These are phyloP conservation scores for Byssochlamys sp. DNA, from an alignment of 2,329 filamentous ascomycete species.

Conservation along the genomic window DNA sequence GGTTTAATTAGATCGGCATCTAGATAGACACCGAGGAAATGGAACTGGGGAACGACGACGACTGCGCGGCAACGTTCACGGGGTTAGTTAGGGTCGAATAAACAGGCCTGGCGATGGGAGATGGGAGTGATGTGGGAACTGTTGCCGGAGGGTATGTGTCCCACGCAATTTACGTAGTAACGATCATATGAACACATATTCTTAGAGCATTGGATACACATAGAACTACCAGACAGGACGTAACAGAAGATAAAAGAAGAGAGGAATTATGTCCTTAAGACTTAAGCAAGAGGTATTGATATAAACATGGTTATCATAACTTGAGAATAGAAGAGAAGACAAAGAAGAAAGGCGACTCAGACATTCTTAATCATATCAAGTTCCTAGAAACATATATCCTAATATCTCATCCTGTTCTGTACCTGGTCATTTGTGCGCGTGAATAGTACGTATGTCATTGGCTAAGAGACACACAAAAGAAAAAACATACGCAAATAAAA, in stretches of 20 bases:
- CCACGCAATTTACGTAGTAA: no score
- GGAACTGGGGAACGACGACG: no score
- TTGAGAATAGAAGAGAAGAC: not conserved
- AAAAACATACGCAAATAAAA: not conserved
- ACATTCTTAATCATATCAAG: not conserved
- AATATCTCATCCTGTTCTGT: not conserved
- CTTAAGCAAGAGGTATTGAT: not conserved
- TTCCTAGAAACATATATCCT: not conserved
- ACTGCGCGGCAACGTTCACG: no score
- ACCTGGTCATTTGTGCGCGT: not conserved
- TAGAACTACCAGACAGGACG: no score
- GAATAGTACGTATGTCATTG: not conserved
- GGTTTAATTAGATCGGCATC: no score
- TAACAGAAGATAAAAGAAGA: not conserved
- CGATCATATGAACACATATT: no score
- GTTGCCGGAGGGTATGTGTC: no score
- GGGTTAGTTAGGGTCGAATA: no score
- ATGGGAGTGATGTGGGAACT: no score
- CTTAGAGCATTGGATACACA: no score
- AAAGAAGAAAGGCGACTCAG: not conserved
- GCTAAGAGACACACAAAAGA: not conserved
- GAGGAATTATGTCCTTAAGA: not conserved
- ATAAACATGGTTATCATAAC: not conserved
- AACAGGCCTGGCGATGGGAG: no score
- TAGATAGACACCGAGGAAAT: no score